Conservation (phyloP, 2,329 filamentous ascomycete genomes). For the Arthrobotrys conoides region DNA sequence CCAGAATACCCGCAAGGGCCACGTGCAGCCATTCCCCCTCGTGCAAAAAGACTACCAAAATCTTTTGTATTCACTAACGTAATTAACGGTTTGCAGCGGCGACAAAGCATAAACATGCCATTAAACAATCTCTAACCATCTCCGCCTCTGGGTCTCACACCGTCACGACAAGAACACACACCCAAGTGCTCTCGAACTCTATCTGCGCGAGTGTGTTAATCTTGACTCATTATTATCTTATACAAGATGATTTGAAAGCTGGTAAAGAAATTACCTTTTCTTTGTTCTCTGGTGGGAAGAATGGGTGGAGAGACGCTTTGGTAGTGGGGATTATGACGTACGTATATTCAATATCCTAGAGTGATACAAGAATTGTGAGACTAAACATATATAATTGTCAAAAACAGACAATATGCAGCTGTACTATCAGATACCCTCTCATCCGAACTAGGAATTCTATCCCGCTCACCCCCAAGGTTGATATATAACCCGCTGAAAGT, state of each 20-base stretch:
- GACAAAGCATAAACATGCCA: conserved; percentile 82
- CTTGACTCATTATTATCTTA: conserved; percentile 69
- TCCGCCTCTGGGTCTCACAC: conserved; percentile 74
- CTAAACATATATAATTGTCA: background rate
- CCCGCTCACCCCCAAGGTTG: conserved; percentile 80
- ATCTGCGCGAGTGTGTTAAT: conserved; percentile 79
- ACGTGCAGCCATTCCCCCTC: conserved; percentile 4
- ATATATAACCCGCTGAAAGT: conserved; percentile 85
- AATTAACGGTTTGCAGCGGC: conserved; percentile 32
- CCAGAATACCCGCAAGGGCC: background rate
- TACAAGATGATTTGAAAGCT: conserved; percentile 75
- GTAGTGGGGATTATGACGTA: conserved; percentile 59
- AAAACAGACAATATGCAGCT: conserved; percentile 88
- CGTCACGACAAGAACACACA: conserved; percentile 58
- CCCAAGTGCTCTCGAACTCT: conserved; percentile 84
- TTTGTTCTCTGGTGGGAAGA: background rate
- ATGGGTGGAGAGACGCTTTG: conserved; percentile 42
- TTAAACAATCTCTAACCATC: conserved; percentile 86
- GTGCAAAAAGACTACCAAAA: background rate
- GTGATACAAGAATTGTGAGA: background rate
- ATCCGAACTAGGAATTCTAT: conserved; percentile 93
- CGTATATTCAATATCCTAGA: background rate
- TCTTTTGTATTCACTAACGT: conserved; percentile 51
- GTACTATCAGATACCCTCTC: conserved; percentile 94
- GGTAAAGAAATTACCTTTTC: conserved; percentile 46